Percentiles rank a stretch among this genome's conserved stretches.
Evolutionary conservation across 345 rosid genomes (phyloP).

Genomic region (Clausena lansium): DNA sequence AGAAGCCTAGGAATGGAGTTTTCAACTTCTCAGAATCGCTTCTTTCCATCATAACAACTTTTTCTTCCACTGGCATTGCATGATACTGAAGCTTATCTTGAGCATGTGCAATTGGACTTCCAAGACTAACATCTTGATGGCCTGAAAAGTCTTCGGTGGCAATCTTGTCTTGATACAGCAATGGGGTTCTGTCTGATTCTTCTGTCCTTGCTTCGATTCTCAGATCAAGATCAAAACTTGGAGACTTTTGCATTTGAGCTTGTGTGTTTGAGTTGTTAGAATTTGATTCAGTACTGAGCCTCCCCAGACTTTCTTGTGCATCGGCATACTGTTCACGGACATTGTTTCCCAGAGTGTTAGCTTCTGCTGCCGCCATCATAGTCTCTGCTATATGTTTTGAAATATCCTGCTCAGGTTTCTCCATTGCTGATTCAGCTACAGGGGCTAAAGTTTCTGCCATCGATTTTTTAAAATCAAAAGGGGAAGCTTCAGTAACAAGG

Average conservation of each 20-base stretch:
- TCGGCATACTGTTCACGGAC: slow-evolving; percentile 16
- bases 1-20: slow-evolving; percentile 36
- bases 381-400: not conserved
- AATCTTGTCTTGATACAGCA: slow-evolving; percentile 40
- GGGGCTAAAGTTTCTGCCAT: slow-evolving; percentile 6
- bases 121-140: slow-evolving; percentile 17
- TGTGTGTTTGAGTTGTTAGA: slow-evolving; percentile 21
- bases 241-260: slow-evolving; percentile 45
- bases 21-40: slow-evolving; percentile 45
- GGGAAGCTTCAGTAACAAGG: slow-evolving; percentile 11
- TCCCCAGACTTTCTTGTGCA: slow-evolving; percentile 22
- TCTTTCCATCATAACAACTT: slow-evolving; percentile 44
- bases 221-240: slow-evolving; percentile 52
- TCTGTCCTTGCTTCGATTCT: slow-evolving; percentile 31
- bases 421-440: not conserved
- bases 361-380: not conserved
- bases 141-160: slow-evolving; percentile 22
- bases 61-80: slow-evolving; percentile 38
- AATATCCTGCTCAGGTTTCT: slow-evolving; percentile 14
- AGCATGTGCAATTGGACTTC: slow-evolving; percentile 3
- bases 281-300: slow-evolving; percentile 38
- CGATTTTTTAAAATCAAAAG: slow-evolving; percentile 10
- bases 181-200: slow-evolving; percentile 45
- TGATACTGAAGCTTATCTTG: slow-evolving; percentile 12
- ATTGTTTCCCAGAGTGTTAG: not conserved